Conservation (phyloP, 1,284 basidiomycete species). For the Tilletia walkeri region DNA sequence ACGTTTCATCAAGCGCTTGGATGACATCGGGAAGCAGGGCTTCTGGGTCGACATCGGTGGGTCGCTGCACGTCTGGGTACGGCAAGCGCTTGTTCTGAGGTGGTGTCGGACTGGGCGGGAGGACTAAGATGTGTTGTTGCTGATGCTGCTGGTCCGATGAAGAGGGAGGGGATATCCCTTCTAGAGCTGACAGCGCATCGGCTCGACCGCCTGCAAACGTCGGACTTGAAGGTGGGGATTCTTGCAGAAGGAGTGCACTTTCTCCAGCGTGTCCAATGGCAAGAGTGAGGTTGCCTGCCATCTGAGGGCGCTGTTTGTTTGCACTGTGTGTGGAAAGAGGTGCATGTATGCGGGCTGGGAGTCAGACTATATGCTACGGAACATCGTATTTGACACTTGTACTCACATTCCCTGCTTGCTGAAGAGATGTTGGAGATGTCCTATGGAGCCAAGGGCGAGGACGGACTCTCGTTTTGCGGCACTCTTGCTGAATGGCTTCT, state of each 20-base stretch:
- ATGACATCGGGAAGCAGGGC: slow-evolving; percentile 26
- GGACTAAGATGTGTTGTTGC: slow-evolving; percentile 16
- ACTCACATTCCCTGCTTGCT: slow-evolving; percentile 43
- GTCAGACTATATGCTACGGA: not conserved
- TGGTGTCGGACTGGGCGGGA: slow-evolving; percentile 33
- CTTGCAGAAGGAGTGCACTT: slow-evolving; percentile 22
- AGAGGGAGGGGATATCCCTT: not conserved
- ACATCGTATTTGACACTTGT: not conserved
- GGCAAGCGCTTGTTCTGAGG: slow-evolving; percentile 22
- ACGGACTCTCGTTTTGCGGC: slow-evolving; percentile 43
- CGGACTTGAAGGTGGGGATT: slow-evolving; percentile 8
- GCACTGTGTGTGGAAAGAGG: slow-evolving; percentile 19
- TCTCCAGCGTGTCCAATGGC: slow-evolving; percentile 42
- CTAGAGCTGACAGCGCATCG: not conserved
- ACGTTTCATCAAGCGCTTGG: slow-evolving; percentile 23
- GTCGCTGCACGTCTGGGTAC: slow-evolving; percentile 31
- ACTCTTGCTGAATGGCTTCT: slow-evolving; percentile 40
- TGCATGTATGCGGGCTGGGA: not conserved
- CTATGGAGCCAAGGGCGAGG: slow-evolving; percentile 42
- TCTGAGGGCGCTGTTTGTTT: slow-evolving; percentile 29
- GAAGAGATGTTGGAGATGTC: slow-evolving; percentile 42
- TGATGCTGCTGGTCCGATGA: not conserved
- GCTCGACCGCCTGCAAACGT: not conserved
- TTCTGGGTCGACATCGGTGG: slow-evolving; percentile 37
- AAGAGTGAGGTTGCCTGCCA: slow-evolving; percentile 29